These are phyloP conservation scores for Myochromella boudieri DNA, from an alignment of 768 basidiomycete species.

Conservation along the genomic window DNA sequence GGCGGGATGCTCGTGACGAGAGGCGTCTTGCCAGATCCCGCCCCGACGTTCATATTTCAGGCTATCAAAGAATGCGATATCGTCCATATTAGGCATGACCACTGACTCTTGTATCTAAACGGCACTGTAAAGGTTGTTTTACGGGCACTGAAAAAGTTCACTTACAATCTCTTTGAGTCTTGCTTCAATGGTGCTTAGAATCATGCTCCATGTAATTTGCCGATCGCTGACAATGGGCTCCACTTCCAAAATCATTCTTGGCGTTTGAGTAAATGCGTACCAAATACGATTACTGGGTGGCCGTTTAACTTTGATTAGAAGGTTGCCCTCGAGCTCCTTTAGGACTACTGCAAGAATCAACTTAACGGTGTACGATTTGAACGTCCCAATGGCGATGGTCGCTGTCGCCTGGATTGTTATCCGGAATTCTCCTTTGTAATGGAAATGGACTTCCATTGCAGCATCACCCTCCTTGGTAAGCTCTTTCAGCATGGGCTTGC, in stretches of 20 bases:
- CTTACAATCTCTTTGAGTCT: constrained; percentile 85
- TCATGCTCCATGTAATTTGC: constrained; percentile 93
- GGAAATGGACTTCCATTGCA: constrained; percentile 80
- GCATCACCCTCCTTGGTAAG: constrained; percentile 94
- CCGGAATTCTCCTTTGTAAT: constrained; percentile 84
- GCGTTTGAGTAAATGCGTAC: constrained; percentile 92
- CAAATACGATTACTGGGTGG: constrained; percentile 95
- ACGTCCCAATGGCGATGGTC: constrained; percentile 77
- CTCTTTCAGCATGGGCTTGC: constrained; percentile 98
- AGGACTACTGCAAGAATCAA: constrained; percentile 86
- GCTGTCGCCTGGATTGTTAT: constrained; percentile 90
- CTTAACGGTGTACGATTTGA: constrained; percentile 88
- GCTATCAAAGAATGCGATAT: constrained; percentile 94
- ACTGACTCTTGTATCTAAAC: constrained; percentile 87
- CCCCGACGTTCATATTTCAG: constrained; percentile 63
- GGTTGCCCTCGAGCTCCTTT: constrained; percentile 87
- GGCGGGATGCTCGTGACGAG: constrained; percentile 36
- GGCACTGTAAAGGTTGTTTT: constrained; percentile 4
- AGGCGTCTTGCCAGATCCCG: constrained; percentile 86
- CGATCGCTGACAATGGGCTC: constrained; percentile 94
- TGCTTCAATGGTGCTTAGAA: constrained; percentile 86
- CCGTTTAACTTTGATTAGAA: constrained; percentile 87
- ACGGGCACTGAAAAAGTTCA: not conserved
- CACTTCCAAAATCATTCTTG: constrained; percentile 85
- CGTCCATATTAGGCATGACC: constrained; percentile 98